Conservation (phyloP, 331 rosid species). For the Telfairia occidentalis region DNA sequence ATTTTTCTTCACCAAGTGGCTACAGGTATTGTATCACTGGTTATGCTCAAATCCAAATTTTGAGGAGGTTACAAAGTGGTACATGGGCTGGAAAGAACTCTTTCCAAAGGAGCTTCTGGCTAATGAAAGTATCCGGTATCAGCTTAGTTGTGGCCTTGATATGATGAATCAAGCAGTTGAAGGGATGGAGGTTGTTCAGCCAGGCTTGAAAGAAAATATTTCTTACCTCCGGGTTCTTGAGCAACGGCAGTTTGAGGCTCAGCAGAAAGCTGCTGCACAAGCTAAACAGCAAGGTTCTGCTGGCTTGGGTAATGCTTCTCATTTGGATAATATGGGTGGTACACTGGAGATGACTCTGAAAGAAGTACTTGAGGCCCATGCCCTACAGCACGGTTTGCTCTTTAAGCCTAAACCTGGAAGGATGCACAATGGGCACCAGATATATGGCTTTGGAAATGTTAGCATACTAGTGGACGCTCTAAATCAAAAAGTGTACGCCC, state of each 20-base stretch:
- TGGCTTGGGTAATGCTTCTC: conserved; percentile 32
- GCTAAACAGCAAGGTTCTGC: conserved; percentile 59
- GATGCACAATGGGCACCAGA: conserved; percentile 70
- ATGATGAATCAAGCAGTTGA: conserved; percentile 87
- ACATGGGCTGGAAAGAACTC: conserved; percentile 77
- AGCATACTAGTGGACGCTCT: conserved; percentile 72
- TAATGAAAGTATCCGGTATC: conserved; percentile 61
- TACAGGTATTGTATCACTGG: conserved; percentile 78
- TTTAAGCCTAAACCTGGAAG: conserved; percentile 77
- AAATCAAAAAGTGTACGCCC: conserved; percentile 72
- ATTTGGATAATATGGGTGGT: conserved; percentile 31
- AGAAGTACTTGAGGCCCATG: conserved; percentile 78
- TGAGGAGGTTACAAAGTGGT: conserved; percentile 85
- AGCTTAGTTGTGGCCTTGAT: conserved; percentile 67
- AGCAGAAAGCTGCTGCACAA: conserved; percentile 65
- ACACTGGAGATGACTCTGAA: conserved; percentile 64
- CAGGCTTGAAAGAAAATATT: conserved; percentile 76
- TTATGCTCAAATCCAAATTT: conserved; percentile 66
- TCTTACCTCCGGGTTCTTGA: conserved; percentile 67
- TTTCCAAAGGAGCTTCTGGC: conserved; percentile 77
- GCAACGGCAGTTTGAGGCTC: conserved; percentile 88
- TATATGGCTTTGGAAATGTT: conserved; percentile 76
- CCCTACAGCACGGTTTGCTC: conserved; percentile 59
- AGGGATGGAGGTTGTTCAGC: conserved; percentile 82
- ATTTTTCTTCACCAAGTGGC: conserved; percentile 77